These are phyloP conservation scores for Colletotrichum sp. DNA, from an alignment of 2,329 filamentous ascomycete genomes.

Conservation along the genomic window DNA sequence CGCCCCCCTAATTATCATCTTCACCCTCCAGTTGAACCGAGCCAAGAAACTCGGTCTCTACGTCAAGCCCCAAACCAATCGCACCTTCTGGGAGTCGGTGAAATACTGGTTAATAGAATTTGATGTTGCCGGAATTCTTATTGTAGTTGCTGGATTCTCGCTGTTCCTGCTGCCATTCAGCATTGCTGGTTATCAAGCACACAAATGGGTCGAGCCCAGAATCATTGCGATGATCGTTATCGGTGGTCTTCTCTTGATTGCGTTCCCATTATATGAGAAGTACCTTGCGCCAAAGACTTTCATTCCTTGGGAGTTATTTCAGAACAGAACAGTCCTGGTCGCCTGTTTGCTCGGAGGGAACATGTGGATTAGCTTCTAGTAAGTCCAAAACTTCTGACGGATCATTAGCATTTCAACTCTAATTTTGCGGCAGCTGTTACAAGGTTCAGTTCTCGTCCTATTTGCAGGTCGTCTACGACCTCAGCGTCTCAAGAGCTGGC, in stretches of 20 bases:
- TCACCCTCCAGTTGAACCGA: conserved; percentile 18
- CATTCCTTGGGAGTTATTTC: conserved; percentile 46
- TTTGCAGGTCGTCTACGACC: conserved; percentile 39
- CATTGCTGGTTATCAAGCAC: conserved; percentile 46
- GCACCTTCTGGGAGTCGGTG: conserved; percentile 12
- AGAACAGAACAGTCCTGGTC: conserved; percentile 28
- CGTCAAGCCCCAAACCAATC: conserved; percentile 21
- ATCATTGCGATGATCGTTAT: conserved; percentile 47
- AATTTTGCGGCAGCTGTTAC: conserved; percentile 24
- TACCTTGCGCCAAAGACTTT: conserved; percentile 53
- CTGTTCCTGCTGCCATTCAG: conserved; percentile 64
- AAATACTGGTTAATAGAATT: conserved; percentile 27
- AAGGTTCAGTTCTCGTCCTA: conserved; percentile 47
- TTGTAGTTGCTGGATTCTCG: conserved; percentile 52
- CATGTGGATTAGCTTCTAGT: conserved; percentile 33
- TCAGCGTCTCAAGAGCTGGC: conserved; percentile 28
- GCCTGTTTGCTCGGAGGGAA: conserved; percentile 27
- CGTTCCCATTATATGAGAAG: conserved; percentile 39
- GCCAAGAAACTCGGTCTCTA: conserved; percentile 22
- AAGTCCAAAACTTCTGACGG: neutral
- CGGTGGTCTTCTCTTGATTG: conserved; percentile 11
- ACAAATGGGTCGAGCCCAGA: conserved; percentile 44
- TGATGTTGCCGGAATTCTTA: conserved; percentile 49
- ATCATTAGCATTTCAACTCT: neutral
- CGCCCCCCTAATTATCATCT: conserved; percentile 12